Percentiles rank a stretch among this genome's conserved stretches.
These are phyloP conservation scores for Saitozyma podzolica DNA, from an alignment of 768 basidiomycete genomes.

Conservation along the genomic window DNA sequence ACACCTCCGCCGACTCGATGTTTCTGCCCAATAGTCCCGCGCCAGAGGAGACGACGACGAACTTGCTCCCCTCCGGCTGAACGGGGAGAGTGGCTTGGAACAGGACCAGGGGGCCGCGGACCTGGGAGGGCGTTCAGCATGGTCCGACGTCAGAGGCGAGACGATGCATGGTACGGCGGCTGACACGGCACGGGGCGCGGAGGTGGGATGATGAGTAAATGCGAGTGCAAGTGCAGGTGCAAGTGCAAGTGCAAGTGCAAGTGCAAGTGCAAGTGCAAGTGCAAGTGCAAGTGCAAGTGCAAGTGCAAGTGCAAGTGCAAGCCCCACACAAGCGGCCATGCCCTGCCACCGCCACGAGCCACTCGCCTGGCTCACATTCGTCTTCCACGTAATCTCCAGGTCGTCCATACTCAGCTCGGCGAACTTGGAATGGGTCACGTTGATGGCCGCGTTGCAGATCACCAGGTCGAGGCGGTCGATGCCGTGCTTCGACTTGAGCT, in stretches of 20 bases:
- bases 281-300: too few species aligned
- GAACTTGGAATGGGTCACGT: constrained; percentile 10
- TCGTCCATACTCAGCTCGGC: constrained; percentile 8
- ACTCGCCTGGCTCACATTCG: constrained; percentile 13
- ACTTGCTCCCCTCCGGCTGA: constrained; percentile 8
- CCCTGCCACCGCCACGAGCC: not conserved
- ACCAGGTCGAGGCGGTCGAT: constrained; percentile 21
- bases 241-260: too few species aligned
- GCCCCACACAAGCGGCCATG: too few species aligned
- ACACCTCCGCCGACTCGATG: constrained; percentile 11
- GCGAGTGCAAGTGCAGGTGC: too few species aligned
- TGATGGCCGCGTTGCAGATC: constrained; percentile 23
- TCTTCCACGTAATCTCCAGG: constrained; percentile 9
- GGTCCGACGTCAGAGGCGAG: not conserved
- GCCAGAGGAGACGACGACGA: constrained; percentile 23
- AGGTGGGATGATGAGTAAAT: too few species aligned
- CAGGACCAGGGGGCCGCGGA: constrained; percentile 18
- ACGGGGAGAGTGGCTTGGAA: constrained; percentile 20
- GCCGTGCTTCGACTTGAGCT: constrained; percentile 14
- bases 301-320: too few species aligned
- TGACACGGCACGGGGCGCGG: too few species aligned
- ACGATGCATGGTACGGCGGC: too few species aligned
- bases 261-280: too few species aligned
- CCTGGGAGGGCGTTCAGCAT: not conserved
- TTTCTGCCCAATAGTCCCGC: constrained; percentile 18